A percentile compares a stretch with the other conserved stretches of the same genome.
phyloP scores from a whole-genome alignment of 148 eudicot genomes.

The Heliamphora exappendiculata region DNA sequence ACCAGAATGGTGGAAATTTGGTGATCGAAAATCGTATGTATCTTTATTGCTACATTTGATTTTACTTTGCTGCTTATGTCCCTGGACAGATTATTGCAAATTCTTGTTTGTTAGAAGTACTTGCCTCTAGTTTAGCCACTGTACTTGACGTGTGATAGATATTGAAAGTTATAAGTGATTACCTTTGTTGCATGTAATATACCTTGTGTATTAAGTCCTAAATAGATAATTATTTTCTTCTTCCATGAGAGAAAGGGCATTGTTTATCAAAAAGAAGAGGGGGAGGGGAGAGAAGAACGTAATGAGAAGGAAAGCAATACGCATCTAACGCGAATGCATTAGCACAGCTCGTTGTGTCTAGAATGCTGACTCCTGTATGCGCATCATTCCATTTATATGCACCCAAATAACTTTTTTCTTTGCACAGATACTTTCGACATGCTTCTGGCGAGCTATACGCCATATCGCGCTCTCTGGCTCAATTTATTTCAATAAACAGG shows the following conservation, averaged over 20 bases:
- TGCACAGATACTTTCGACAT: slow-evolving; percentile 69
- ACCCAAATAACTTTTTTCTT: slow-evolving; percentile 6
- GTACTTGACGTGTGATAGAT: background rate
- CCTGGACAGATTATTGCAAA: background rate
- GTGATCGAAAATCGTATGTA: slow-evolving; percentile 85
- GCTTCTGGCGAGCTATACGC: slow-evolving; percentile 84
- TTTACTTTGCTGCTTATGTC: background rate
- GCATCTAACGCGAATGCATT: background rate
- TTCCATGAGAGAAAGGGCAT: background rate
- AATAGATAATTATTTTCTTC: background rate
- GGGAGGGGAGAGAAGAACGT: background rate
- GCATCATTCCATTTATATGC: background rate
- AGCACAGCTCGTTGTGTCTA: background rate
- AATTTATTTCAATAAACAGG: slow-evolving; percentile 80
- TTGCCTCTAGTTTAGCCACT: background rate
- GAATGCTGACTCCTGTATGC: background rate
- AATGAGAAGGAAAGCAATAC: background rate
- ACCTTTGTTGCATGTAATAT: background rate
- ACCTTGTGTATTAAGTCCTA: background rate
- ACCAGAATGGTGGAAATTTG: slow-evolving; percentile 98
- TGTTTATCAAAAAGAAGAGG: background rate
- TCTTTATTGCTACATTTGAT: background rate
- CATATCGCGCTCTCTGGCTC: slow-evolving; percentile 78
- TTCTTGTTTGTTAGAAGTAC: background rate
- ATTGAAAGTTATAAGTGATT: background rate